A percentile compares a stretch with the other conserved stretches of the same genome.
These are phyloP conservation scores for Dactylellina cionopaga DNA, from an alignment of 2,329 filamentous ascomycete genomes.

Conservation along the genomic window DNA sequence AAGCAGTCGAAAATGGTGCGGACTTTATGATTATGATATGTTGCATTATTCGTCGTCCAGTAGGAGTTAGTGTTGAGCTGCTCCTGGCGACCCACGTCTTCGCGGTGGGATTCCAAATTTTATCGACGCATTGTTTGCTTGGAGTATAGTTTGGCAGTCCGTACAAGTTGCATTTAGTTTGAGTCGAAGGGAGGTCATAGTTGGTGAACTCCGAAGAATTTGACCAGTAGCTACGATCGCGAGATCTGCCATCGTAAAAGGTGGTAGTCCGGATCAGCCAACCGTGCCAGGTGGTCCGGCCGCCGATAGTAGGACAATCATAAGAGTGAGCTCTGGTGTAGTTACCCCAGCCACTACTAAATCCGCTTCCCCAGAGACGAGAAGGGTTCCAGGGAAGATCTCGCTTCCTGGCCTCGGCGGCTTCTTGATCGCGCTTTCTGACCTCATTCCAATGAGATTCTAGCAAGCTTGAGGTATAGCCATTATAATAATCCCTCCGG, in stretches of 20 bases:
- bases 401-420: neutral
- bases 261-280: conserved; percentile 24
- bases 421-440: neutral
- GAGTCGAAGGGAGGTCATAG: neutral
- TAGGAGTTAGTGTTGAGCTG: conserved; percentile 24
- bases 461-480: neutral
- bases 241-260: conserved; percentile 3
- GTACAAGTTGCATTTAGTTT: conserved; percentile 17
- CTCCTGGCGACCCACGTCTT: conserved; percentile 20
- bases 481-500: conserved; percentile 25
- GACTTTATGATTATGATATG: conserved; percentile 27
- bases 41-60: conserved; percentile 35
- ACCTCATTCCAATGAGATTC: conserved; percentile 10
- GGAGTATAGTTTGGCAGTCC: conserved; percentile 28
- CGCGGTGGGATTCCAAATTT: conserved; percentile 32
- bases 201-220: conserved; percentile 2
- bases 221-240: conserved; percentile 17
- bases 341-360: conserved; percentile 7
- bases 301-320: neutral
- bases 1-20: conserved; percentile 37
- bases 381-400: conserved; percentile 19
- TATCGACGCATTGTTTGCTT: conserved; percentile 28
- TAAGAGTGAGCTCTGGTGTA: neutral
- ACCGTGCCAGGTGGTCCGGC: conserved; percentile 4
- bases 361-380: conserved; percentile 18